phyloP scores from a whole-genome alignment of 23 red algal species.

The Gracilaria gracilis region DNA sequence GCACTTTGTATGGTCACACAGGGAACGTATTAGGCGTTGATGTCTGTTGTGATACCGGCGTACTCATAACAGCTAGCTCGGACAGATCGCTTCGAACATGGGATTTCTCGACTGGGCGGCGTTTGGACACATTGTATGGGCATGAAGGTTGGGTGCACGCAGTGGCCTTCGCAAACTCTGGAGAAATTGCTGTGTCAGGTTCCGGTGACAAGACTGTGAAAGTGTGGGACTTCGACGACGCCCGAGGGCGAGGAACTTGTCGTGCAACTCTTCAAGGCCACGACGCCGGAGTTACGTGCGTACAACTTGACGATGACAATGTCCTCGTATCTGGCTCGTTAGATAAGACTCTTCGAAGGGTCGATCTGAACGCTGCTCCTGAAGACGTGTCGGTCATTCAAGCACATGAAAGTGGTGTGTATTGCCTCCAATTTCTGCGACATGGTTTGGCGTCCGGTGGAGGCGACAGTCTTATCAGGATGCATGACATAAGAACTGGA shows the following conservation, averaged over 20 bases:
- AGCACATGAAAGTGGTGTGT: slow-evolving; percentile 74
- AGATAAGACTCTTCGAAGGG: slow-evolving; percentile 68
- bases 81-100: slow-evolving; percentile 89
- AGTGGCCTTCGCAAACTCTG: slow-evolving; percentile 63
- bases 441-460: slow-evolving; percentile 85
- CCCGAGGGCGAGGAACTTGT: slow-evolving; percentile 63
- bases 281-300: slow-evolving; percentile 80
- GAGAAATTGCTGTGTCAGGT: slow-evolving; percentile 73
- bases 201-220: slow-evolving; percentile 83
- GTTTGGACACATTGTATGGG: slow-evolving; percentile 82
- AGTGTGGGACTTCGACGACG: slow-evolving; percentile 82
- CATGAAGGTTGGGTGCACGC: slow-evolving; percentile 94
- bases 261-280: slow-evolving; percentile 66
- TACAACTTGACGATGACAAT: slow-evolving; percentile 79
- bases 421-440: slow-evolving; percentile 81
- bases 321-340: slow-evolving; percentile 75
- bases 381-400: slow-evolving; percentile 67
- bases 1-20: slow-evolving; percentile 87
- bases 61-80: slow-evolving; percentile 77
- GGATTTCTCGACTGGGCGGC: slow-evolving; percentile 67
- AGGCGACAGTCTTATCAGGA: slow-evolving; percentile 77
- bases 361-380: slow-evolving; percentile 58
- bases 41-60: slow-evolving; percentile 59
- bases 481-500: slow-evolving; percentile 87
- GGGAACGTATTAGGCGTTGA: slow-evolving; percentile 81